Conservation (phyloP, 2,329 filamentous ascomycete species). For the Ophiostoma quercus region DNA sequence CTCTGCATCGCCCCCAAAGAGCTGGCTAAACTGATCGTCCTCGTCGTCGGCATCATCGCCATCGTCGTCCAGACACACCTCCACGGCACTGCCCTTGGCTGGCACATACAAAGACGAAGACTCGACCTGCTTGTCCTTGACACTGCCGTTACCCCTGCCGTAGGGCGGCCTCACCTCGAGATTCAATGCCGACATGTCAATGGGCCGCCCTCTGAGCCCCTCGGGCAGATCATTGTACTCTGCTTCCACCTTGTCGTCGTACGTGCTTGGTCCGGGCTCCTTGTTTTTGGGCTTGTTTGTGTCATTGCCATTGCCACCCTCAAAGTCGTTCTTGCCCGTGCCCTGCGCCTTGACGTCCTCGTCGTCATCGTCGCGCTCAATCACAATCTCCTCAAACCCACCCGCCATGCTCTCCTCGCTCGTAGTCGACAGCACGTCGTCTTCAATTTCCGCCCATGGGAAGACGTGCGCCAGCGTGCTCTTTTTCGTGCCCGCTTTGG, state of each 20-base stretch:
- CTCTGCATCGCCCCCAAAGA: not conserved
- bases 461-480: not conserved
- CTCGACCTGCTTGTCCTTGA: not conserved
- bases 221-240: not conserved
- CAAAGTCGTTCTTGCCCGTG: conserved; percentile 26
- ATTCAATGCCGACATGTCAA: not conserved
- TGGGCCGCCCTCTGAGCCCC: not conserved
- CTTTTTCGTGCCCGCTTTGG: not conserved
- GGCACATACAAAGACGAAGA: too few relatives aligned
- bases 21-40: not conserved
- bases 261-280: not conserved
- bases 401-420: conserved; percentile 19
- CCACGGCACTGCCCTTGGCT: not conserved
- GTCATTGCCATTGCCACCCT: conserved; percentile 31
- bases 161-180: not conserved
- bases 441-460: conserved; percentile 21
- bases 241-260: not conserved
- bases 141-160: not conserved
- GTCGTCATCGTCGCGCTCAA: conserved; percentile 38
- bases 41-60: conserved; percentile 2
- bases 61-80: not conserved
- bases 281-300: too few relatives aligned
- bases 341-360: conserved; percentile 31
- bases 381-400: conserved; percentile 12
- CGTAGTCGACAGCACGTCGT: conserved; percentile 21